Base-by-base conservation (phyloP, 257 asterid species). In the Nicotiana undulata region DNA sequence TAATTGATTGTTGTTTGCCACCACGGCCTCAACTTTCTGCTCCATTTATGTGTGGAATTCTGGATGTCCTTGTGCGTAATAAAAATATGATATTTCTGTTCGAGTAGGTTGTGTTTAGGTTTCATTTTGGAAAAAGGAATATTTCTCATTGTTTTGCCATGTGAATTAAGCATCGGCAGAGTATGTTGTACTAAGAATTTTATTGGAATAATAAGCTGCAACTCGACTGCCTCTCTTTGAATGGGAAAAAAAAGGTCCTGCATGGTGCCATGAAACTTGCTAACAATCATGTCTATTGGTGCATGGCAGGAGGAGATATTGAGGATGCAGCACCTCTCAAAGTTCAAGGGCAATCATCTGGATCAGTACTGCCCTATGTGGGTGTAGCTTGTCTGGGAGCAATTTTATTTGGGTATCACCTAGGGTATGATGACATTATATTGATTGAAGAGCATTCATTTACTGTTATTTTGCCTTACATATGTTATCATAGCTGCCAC, bases 351-450 rank as follows among this genome's bases (percentile, higher is more conserved):
- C 89, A 87, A 81, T 89, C 99, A 22, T 88, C 97, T 76, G 96
- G 90, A 78, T 82, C 98, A 0, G 99, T 95, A 15, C 85, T 93
- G 77, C 98, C 97, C 44, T 95, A 95, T 86, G 99, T 95, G 79
- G 98, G 97, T 63, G 95, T 91, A 81, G 98, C 99, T 63, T 95
- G 99, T 83, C 82, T 95, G 67, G 99, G 92, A 76, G 97, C 99
- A 22, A 79, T 88, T 83, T 83, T 95, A 65, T 95, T 95, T 84
- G 99, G 99, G 79, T 95, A 95, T 89, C 99, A 95, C 88, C 93
- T 95, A 51, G 99, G 97, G 99, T 95, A 92, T 65, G 80, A 91
- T 65, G 80, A 85, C 81, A 79, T 56, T 55, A 6, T 66, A 72
- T 53, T 26, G 59, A 72, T 22, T 72, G 60, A 46, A 46, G 59